phyloP scores from a whole-genome alignment of 768 basidiomycete species.

The Hericium rajendrae region DNA sequence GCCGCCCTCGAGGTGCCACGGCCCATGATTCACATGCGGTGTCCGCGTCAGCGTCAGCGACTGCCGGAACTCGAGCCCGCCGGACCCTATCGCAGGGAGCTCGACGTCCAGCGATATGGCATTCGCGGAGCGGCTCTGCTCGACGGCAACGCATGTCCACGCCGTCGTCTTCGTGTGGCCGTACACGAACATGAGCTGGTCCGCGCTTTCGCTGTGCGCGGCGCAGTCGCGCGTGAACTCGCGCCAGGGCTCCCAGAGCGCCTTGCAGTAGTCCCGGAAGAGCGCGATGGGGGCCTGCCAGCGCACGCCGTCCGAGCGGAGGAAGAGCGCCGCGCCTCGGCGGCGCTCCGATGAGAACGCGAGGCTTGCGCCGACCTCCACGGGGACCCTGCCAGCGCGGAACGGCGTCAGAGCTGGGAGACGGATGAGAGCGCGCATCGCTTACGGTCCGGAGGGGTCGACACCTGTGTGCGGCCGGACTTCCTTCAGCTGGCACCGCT shows the following conservation, averaged over 20 bases:
- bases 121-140: background rate
- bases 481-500: background rate
- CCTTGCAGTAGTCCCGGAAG: background rate
- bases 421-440: background rate
- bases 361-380: background rate
- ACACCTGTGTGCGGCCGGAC: background rate
- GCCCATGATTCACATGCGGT: background rate
- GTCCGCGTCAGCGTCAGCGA: background rate
- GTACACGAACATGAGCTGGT: background rate
- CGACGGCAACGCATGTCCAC: background rate
- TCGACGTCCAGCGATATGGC: background rate
- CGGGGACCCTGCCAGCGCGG: background rate
- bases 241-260: background rate
- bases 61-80: background rate
- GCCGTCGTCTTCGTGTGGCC: background rate
- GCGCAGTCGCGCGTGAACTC: background rate
- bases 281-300: background rate
- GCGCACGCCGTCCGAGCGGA: background rate
- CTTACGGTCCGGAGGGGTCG: background rate
- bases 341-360: background rate
- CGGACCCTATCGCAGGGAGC: background rate
- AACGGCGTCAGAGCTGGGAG: background rate
- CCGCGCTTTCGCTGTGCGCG: background rate
- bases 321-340: background rate
- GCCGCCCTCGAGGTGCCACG: background rate